These are phyloP conservation scores for Penicillium arizonense DNA, from an alignment of 495 filamentous ascomycete species.

Conservation along the genomic window DNA sequence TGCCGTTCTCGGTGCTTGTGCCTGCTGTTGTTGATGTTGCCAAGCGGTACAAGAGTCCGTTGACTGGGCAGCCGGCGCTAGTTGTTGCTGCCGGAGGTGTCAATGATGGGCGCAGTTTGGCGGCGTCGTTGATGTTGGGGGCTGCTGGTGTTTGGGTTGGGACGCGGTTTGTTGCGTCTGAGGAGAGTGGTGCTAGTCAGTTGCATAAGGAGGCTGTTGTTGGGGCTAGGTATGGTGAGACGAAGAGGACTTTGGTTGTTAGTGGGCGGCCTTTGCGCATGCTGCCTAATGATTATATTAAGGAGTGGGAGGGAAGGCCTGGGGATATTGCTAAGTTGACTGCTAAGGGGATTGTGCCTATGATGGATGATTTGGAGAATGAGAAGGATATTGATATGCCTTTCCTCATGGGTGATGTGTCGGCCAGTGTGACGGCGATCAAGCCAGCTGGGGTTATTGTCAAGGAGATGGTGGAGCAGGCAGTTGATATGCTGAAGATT, in stretches of 20 bases:
- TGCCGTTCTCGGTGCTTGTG: slow-evolving; percentile 70
- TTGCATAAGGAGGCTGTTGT: slow-evolving; percentile 83
- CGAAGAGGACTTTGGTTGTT: slow-evolving; percentile 73
- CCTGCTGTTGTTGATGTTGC: slow-evolving; percentile 77
- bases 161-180: slow-evolving; percentile 77
- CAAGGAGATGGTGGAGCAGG: slow-evolving; percentile 80
- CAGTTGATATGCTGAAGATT: slow-evolving; percentile 62
- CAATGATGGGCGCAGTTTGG: slow-evolving; percentile 67
- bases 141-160: slow-evolving; percentile 80
- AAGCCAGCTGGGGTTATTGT: slow-evolving; percentile 81
- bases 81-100: slow-evolving; percentile 79
- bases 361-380: slow-evolving; percentile 75
- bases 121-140: slow-evolving; percentile 69
- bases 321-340: slow-evolving; percentile 70
- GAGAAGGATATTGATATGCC: slow-evolving; percentile 78
- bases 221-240: slow-evolving; percentile 68
- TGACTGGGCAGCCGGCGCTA: slow-evolving; percentile 54
- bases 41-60: slow-evolving; percentile 52
- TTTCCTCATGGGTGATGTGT: slow-evolving; percentile 93
- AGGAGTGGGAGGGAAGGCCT: slow-evolving; percentile 72
- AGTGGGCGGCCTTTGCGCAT: slow-evolving; percentile 77
- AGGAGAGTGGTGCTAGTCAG: slow-evolving; percentile 73
- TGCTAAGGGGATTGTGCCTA: slow-evolving; percentile 69
- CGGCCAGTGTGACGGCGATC: slow-evolving; percentile 68
- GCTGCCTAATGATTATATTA: slow-evolving; percentile 77